Evolutionary conservation across 805 yeast species (phyloP).

Genomic region (Candida sonorensis): DNA sequence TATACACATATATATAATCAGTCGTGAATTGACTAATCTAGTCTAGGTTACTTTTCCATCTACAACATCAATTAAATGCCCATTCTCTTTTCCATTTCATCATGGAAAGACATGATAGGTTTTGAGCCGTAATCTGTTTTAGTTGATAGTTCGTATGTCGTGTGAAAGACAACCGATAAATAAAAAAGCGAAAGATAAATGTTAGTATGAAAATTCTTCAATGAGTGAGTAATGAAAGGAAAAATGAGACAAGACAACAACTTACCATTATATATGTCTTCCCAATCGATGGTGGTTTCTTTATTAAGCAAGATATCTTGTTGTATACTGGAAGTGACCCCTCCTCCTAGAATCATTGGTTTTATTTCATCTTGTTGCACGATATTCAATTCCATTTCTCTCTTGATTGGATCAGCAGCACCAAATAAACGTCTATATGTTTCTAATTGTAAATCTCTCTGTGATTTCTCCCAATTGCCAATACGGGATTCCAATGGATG

Average conservation of each 20-base stretch:
- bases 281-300: constrained; percentile 85
- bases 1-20: no score
- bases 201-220: neutral
- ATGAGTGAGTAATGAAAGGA: neutral
- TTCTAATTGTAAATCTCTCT: constrained; percentile 64
- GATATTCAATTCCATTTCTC: constrained; percentile 81
- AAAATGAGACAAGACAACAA: neutral
- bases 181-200: neutral
- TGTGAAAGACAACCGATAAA: no score
- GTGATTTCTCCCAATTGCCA: constrained; percentile 72
- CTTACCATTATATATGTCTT: constrained; percentile 68
- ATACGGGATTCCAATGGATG: constrained; percentile 85
- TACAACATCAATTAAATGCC: constrained; percentile 24
- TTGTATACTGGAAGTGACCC: constrained; percentile 43
- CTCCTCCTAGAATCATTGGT: constrained; percentile 61
- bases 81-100: constrained; percentile 62
- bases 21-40: no score
- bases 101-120: constrained; percentile 51
- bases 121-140: constrained; percentile 32
- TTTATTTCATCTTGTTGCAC: constrained; percentile 63
- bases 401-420: constrained; percentile 85
- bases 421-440: constrained; percentile 81
- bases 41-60: neutral
- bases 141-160: no score
- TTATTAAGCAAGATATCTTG: constrained; percentile 72